These are phyloP conservation scores for Hypoxylon sp. DNA, from an alignment of 2,329 filamentous ascomycete genomes.

Conservation along the genomic window DNA sequence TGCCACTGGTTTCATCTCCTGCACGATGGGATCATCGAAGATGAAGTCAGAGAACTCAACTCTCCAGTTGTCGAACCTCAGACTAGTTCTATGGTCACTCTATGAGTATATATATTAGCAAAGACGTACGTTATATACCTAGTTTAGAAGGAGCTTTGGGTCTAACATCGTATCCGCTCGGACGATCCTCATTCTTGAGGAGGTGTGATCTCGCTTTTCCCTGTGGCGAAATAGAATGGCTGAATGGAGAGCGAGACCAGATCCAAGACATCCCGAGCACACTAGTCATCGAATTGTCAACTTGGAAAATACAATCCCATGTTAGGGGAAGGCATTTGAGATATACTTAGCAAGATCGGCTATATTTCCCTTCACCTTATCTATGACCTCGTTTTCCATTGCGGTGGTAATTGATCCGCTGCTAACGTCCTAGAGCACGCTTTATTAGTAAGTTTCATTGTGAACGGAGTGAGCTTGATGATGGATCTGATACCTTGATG, in stretches of 20 bases:
- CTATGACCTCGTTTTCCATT: not conserved
- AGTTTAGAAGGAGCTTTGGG: not conserved
- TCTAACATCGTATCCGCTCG: conserved; percentile 2
- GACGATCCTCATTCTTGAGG: not conserved
- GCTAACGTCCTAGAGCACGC: not conserved
- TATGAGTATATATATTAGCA: not conserved
- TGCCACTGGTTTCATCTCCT: conserved; percentile 5
- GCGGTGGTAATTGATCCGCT: not conserved
- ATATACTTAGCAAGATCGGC: conserved; percentile 1
- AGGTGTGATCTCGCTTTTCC: conserved; percentile 5
- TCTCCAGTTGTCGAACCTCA: conserved; percentile 2
- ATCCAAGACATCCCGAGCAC: conserved; percentile 5
- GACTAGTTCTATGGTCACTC: conserved; percentile 5
- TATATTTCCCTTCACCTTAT: conserved; percentile 1
- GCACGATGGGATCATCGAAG: conserved; percentile 2
- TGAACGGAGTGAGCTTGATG: not conserved
- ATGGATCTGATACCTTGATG: not conserved
- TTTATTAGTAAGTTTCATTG: not conserved
- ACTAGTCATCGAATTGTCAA: not conserved
- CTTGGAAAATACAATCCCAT: not conserved
- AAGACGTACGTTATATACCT: not conserved
- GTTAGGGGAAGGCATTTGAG: not conserved
- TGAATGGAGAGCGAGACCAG: not conserved
- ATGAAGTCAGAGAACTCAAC: conserved; percentile 7
- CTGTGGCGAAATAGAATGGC: not conserved